Evolutionary conservation across 306 rosid species (phyloP), one percentile per base, ranked within the genome.

Genomic region (Medicago ruthenica): DNA sequence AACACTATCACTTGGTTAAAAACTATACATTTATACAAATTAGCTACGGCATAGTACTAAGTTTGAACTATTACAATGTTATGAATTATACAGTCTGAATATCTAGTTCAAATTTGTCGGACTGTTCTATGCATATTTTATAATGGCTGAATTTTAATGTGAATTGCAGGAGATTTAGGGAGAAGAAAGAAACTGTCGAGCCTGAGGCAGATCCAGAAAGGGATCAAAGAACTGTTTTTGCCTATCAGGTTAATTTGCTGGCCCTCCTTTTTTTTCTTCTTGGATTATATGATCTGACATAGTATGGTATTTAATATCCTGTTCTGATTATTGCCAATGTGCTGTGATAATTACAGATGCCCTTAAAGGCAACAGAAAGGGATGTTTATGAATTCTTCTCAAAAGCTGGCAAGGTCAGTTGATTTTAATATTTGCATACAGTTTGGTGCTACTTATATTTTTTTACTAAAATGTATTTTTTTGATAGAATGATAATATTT

Each of bases 141-240:
- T 67, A 67, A 44, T 40, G 8, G 72, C 50, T n/a, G 24, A 39
- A 72, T 72, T 70, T 59, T 55, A 67, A 44, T 80, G 60, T 75
- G 64, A 75, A 47, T 80, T 64, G 71, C 88, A 95, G 99, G 96
- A 95, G 91, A 83, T 80, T 78, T 70, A 92, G 90, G 87, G 99
- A 92, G 11, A 95, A 95, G 87, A 92, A 90, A 76, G 99, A 95
- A 55, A 84, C 76, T 14, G 88, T 60, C 45, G 99, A 95, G 88
- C 99, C 97, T 1, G 99, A 95, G 88, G 99, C 98, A 75, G 98
- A 95, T 83, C 97, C 99, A 71, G 99, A 95, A 87, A 92, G 99
- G 83, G 99, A 95, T 78, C 99, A 95, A 85, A 84, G 97, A 81
- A 95, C 99, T 80, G 99, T 95, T 79, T 92, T 95, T 86, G 99